Base-by-base conservation (phyloP, 768 basidiomycete genomes). In the Leccinum obscurum region DNA sequence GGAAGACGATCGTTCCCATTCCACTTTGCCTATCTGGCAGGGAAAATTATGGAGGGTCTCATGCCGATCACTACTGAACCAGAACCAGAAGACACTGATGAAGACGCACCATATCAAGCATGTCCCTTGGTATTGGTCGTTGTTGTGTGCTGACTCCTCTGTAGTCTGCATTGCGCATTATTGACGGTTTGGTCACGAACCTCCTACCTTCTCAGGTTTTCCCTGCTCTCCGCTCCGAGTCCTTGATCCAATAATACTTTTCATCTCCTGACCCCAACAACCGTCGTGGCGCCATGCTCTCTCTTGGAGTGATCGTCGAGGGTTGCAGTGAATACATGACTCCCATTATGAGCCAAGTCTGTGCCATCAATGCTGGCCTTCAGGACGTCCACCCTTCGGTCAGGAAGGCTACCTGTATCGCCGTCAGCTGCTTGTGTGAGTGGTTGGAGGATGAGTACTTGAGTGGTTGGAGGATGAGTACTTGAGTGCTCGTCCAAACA, bases 261-360 rank as follows among this genome's bases (percentile, higher is more conserved):
- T 78, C 81, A 7, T 95, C 93, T 2, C 75, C 85, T 7, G 88
- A 98, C 65, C 83, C 93, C 0, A 78, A 82, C 55, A 78, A 86
- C 68, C 89, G 96, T 34, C 94, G 96, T 56, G 92, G 92, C 52
- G 96, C 95, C 8, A 89, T 98, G 78, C 92, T 96, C 68, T 92
- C 95, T 1, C 86, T 99, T 54, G 97, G 97, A 65, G 93, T 98
- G 54, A 86, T 88, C 50, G 94, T 98, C 59, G 97, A 99, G 74
- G 97, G 97, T 17, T 98, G 96, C 80, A 93, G 90, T 77, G 95
- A 98, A 79, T 98, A 80, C 77, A 98, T 99, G 86, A 93, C 93
- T 35, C 93, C 95, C 9, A 83, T 94, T 66, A 93, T 99, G 83
- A 76, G 73, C 61, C 83, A 92, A 68, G 88, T 99, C 30, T 99